Conservation (phyloP, 148 eudicot genomes). For the Persicaria maculosa region DNA sequence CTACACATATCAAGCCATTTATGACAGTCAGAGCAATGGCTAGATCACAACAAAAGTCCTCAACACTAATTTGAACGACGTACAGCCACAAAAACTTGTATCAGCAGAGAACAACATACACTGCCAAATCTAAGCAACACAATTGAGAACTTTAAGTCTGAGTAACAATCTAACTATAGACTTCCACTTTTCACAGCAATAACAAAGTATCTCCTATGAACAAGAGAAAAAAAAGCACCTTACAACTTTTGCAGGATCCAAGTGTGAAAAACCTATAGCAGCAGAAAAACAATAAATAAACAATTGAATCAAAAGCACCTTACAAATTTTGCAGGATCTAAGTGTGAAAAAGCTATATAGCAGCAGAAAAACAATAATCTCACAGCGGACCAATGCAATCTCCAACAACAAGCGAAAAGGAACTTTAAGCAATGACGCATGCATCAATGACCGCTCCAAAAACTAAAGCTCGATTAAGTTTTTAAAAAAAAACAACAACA, state of each 20-base stretch:
- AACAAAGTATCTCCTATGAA: no score
- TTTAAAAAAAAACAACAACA: background rate
- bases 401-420: background rate
- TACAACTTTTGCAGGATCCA: no score
- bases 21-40: background rate
- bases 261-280: background rate
- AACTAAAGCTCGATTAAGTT: background rate
- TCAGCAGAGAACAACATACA: background rate
- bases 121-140: background rate
- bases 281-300: background rate
- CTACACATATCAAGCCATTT: constrained; percentile 12
- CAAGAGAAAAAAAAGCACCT: no score
- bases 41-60: background rate
- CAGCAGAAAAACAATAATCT: background rate
- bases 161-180: background rate
- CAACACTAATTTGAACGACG: background rate
- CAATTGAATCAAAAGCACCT: background rate
- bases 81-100: background rate
- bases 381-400: background rate
- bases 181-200: background rate
- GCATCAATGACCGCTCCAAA: background rate
- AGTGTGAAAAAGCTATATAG: background rate
- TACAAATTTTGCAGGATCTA: background rate
- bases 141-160: background rate
- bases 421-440: background rate